A percentile compares a stretch with the other conserved stretches of the same genome.
Evolutionary conservation across 2,329 filamentous ascomycete species (phyloP).

Genomic region (Alternaria gansuensis): DNA sequence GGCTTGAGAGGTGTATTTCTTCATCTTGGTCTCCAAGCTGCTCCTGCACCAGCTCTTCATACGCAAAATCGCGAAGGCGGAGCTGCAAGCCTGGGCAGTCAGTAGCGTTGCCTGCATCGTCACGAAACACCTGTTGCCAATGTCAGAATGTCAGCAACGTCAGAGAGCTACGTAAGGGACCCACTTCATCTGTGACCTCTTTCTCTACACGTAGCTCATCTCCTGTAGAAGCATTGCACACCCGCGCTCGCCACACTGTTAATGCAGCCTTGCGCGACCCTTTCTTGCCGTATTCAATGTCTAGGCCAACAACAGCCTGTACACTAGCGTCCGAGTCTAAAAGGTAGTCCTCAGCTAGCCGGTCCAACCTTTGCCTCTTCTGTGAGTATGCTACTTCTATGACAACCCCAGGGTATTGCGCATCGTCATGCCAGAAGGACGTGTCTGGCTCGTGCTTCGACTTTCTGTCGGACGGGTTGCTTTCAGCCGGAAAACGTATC

Average conservation of each 20-base stretch:
- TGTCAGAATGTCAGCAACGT: background rate
- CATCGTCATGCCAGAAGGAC: conserved; percentile 34
- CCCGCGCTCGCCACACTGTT: conserved; percentile 16
- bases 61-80: background rate
- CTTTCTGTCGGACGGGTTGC: conserved; percentile 17
- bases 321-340: conserved; percentile 29
- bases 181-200: conserved; percentile 18
- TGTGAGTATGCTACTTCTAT: conserved; percentile 32
- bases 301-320: conserved; percentile 25
- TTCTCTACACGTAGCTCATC: conserved; percentile 19
- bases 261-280: conserved; percentile 26
- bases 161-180: background rate
- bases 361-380: conserved; percentile 22
- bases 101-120: background rate
- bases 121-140: background rate
- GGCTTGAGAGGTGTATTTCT: background rate
- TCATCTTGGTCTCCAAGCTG: too few species aligned
- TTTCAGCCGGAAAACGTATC: conserved; percentile 25
- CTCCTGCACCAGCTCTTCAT: conserved; percentile 1
- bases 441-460: conserved; percentile 37
- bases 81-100: background rate
- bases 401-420: conserved; percentile 36
- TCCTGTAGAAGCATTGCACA: conserved; percentile 12
- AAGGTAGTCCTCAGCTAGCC: conserved; percentile 32
- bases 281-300: conserved; percentile 27